These are phyloP conservation scores for Fusarium scirpi DNA, from an alignment of 2,329 filamentous ascomycete genomes.

Conservation along the genomic window DNA sequence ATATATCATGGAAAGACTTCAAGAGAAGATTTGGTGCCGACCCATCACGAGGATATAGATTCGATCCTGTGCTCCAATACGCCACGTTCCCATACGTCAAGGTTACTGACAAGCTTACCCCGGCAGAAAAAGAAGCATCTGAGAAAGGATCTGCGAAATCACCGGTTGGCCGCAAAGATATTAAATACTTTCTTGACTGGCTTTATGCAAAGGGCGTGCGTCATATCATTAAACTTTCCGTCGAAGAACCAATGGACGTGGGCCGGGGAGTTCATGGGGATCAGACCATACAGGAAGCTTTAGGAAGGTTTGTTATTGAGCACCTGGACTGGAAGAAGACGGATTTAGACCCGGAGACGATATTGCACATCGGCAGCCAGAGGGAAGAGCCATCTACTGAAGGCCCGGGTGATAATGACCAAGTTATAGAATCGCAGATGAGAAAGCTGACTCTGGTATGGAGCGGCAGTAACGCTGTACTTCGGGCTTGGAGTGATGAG, in stretches of 20 bases:
- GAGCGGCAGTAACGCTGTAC: constrained; percentile 8
- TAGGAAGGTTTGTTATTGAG: background rate
- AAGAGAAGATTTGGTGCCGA: background rate
- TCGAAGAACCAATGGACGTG: background rate
- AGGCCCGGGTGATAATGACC: fast-evolving
- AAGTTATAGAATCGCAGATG: background rate
- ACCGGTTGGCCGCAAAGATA: background rate
- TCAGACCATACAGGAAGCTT: background rate
- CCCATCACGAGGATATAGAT: background rate
- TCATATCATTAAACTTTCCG: constrained; percentile 1
- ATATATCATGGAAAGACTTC: constrained; percentile 5
- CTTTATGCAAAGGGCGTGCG: background rate
- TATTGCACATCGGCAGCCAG: background rate
- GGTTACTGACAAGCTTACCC: background rate
- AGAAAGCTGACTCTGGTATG: background rate
- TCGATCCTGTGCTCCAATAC: background rate
- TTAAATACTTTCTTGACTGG: constrained; percentile 4
- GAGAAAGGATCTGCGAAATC: too few relatives aligned
- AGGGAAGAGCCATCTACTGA: background rate
- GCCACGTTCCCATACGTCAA: background rate
- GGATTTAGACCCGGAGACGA: constrained; percentile 1
- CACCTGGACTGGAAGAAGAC: constrained; percentile 5
- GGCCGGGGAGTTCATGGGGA: background rate
- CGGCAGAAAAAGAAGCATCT: too few relatives aligned
- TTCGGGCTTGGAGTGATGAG: background rate